Conservation (phyloP, 2,329 filamentous ascomycete species). For the Colletotrichum chrysophilum region DNA sequence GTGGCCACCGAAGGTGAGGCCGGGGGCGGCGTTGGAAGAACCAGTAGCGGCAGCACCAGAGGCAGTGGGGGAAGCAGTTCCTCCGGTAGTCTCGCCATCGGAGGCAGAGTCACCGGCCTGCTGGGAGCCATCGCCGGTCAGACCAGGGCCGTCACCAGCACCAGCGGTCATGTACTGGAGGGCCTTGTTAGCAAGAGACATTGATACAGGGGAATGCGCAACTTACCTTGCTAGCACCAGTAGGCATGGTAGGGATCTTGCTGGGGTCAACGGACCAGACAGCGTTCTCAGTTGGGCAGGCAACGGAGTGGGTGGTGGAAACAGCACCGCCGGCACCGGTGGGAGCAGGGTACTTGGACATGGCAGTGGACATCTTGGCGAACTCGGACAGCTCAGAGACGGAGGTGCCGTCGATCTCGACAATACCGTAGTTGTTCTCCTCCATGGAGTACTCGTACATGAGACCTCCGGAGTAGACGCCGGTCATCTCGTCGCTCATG, state of each 20-base stretch:
- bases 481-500: slow-evolving; percentile 83
- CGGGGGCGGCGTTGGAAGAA: slow-evolving; percentile 36
- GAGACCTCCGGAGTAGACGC: slow-evolving; percentile 92
- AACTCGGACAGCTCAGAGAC: slow-evolving; percentile 70
- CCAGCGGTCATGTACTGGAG: slow-evolving; percentile 56
- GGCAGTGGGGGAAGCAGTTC: slow-evolving; percentile 39
- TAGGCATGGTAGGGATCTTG: slow-evolving; percentile 56
- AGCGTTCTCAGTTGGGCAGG: slow-evolving; percentile 54
- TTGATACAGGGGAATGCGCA: not conserved
- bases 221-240: slow-evolving; percentile 43
- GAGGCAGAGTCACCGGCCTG: slow-evolving; percentile 44
- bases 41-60: slow-evolving; percentile 37
- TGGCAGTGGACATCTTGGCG: slow-evolving; percentile 52
- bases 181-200: not conserved
- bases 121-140: slow-evolving; percentile 60
- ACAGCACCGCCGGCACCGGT: slow-evolving; percentile 55
- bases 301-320: slow-evolving; percentile 48
- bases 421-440: slow-evolving; percentile 80
- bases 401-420: slow-evolving; percentile 61
- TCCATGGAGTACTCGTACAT: slow-evolving; percentile 95
- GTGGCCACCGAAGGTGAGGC: slow-evolving; percentile 25
- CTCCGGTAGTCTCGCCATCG: slow-evolving; percentile 48
- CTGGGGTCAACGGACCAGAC: slow-evolving; percentile 58
- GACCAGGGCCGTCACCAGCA: slow-evolving; percentile 58
- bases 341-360: slow-evolving; percentile 55